Conservation (phyloP, 495 filamentous ascomycete genomes). For the Tetracladium setigerum region DNA sequence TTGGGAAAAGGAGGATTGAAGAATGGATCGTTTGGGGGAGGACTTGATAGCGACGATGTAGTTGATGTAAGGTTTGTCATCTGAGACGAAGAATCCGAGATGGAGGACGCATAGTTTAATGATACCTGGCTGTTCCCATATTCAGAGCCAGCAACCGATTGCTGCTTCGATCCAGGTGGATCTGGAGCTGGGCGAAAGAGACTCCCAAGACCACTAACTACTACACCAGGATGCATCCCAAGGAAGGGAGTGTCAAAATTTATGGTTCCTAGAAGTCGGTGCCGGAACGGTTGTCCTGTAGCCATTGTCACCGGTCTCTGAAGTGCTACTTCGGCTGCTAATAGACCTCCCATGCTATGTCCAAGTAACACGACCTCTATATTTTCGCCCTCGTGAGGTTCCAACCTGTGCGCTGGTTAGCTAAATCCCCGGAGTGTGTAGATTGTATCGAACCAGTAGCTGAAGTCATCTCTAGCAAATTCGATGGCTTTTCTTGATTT, state of each 20-base stretch:
- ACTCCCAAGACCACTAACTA: conserved; percentile 69
- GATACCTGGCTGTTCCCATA: conserved; percentile 8
- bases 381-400: conserved; percentile 62
- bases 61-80: conserved; percentile 8
- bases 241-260: conserved; percentile 82
- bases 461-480: conserved; percentile 73
- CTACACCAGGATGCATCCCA: conserved; percentile 82
- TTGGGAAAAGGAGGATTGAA: conserved; percentile 70
- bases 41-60: conserved; percentile 9
- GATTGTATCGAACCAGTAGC: conserved; percentile 48
- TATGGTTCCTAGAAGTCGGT: conserved; percentile 76
- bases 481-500: conserved; percentile 70
- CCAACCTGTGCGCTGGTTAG: conserved; percentile 44
- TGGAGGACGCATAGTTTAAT: conserved; percentile 10
- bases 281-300: conserved; percentile 41
- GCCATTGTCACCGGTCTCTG: conserved; percentile 33
- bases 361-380: conserved; percentile 82
- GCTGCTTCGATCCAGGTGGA: conserved; percentile 16
- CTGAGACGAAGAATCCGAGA: conserved; percentile 8
- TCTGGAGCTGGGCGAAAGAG: conserved; percentile 57
- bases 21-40: conserved; percentile 43
- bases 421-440: conserved; percentile 7
- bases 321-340: conserved; percentile 73
- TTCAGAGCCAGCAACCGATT: conserved; percentile 4
- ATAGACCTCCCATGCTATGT: conserved; percentile 84